A percentile compares a stretch with the other conserved stretches of the same genome.
Conservation (phyloP, 2,329 filamentous ascomycete genomes). For the Verticillium nonalfalfae region DNA sequence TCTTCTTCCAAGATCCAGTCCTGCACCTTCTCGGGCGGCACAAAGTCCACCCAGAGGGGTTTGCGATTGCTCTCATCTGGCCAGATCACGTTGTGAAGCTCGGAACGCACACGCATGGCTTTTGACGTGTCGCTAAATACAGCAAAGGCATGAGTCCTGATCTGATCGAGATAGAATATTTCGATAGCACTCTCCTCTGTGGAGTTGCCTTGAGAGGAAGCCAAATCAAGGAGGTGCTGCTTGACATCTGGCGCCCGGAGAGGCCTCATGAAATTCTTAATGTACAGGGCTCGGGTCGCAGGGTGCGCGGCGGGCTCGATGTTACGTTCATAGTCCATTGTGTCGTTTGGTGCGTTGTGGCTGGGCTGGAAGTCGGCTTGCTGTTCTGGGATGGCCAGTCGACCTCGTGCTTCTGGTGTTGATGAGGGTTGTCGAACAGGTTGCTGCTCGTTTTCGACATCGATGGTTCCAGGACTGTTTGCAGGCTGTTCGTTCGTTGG, state of each 20-base stretch:
- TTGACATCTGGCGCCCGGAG: constrained; percentile 63
- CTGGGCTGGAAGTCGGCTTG: neutral
- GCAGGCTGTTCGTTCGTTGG: neutral
- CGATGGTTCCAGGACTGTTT: neutral
- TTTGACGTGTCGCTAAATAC: constrained; percentile 62
- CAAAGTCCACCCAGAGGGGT: constrained; percentile 80
- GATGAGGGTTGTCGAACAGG: neutral
- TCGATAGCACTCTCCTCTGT: constrained; percentile 51
- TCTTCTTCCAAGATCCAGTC: constrained; percentile 71
- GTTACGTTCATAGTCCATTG: constrained; percentile 25
- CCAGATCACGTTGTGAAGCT: constrained; percentile 76
- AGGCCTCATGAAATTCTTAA: constrained; percentile 84
- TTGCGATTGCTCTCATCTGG: constrained; percentile 82
- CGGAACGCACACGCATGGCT: constrained; percentile 69
- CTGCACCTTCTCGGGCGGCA: constrained; percentile 66
- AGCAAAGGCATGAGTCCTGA: constrained; percentile 84
- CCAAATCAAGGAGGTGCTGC: constrained; percentile 63
- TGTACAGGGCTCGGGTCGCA: constrained; percentile 75
- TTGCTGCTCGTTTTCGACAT: neutral
- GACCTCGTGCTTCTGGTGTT: neutral
- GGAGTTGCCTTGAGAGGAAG: constrained; percentile 47
- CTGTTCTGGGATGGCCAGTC: neutral
- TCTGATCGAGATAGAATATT: constrained; percentile 72
- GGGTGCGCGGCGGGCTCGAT: constrained; percentile 58
- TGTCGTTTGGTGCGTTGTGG: constrained; percentile 6